These are phyloP conservation scores for Blastobotrys muscicola DNA, from an alignment of 805 yeast genomes.

Conservation along the genomic window DNA sequence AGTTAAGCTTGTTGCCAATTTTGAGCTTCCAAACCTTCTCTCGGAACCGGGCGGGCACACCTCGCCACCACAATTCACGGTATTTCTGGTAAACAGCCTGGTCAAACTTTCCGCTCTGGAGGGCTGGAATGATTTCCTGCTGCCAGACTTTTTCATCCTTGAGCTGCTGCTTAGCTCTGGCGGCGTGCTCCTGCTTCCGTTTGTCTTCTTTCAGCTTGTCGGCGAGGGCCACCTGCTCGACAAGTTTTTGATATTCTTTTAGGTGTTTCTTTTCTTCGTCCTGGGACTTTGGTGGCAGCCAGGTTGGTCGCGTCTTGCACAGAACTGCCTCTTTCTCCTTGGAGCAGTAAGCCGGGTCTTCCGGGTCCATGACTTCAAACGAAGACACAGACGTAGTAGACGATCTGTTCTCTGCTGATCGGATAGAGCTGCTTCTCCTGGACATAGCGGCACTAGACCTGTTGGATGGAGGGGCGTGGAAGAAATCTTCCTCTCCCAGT, in stretches of 20 bases:
- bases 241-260: slow-evolving; percentile 38
- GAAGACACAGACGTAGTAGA: neutral
- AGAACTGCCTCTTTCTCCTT: slow-evolving; percentile 11
- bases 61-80: slow-evolving; percentile 55
- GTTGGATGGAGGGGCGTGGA: neutral
- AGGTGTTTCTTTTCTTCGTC: slow-evolving; percentile 47
- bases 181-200: slow-evolving; percentile 13
- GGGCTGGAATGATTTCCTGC: slow-evolving; percentile 27
- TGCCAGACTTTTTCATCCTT: slow-evolving; percentile 33
- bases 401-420: neutral
- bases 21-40: slow-evolving; percentile 43
- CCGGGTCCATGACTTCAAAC: neutral
- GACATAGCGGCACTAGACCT: neutral
- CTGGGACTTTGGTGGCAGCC: slow-evolving; percentile 55
- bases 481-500: slow-evolving; percentile 8
- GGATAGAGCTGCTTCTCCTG: neutral
- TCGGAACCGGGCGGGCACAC: slow-evolving; percentile 40
- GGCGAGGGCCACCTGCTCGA: slow-evolving; percentile 28
- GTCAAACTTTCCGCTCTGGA: slow-evolving; percentile 20
- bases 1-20: slow-evolving; percentile 28
- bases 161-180: slow-evolving; percentile 16
- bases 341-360: slow-evolving; percentile 2
- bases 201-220: slow-evolving; percentile 27
- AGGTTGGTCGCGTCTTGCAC: slow-evolving; percentile 50
- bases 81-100: slow-evolving; percentile 29